Evolutionary conservation across 495 filamentous ascomycete genomes (phyloP).

Genomic region (Daldinia loculata): DNA sequence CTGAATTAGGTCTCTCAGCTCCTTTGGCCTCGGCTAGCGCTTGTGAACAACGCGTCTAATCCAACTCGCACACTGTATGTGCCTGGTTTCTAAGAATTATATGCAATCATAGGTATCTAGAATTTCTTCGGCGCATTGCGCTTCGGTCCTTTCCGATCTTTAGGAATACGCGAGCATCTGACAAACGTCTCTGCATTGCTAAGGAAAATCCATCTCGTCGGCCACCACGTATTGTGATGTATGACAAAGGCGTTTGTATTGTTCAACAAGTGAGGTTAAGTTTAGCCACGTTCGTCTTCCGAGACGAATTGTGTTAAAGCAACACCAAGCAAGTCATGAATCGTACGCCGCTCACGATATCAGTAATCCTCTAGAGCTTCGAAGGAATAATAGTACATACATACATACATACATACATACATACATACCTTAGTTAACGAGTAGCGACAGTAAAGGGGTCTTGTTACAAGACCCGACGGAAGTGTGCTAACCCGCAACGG

Average conservation of each 20-base stretch:
- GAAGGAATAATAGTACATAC: conserved; percentile 3
- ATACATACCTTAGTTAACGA: conserved; percentile 1
- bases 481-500: conserved; percentile 1
- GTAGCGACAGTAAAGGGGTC: conserved; percentile 6
- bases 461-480: conserved; percentile 8
- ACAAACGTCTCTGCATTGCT: conserved; percentile 24
- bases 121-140: conserved; percentile 29
- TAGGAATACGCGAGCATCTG: conserved; percentile 10
- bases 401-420: neutral
- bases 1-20: conserved; percentile 38
- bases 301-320: conserved; percentile 20
- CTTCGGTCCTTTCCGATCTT: conserved; percentile 37
- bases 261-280: conserved; percentile 11
- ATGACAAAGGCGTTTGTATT: conserved; percentile 14
- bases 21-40: conserved; percentile 35
- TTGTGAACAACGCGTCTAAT: conserved; percentile 23
- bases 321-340: conserved; percentile 8
- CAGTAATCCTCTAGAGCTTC: conserved; percentile 14
- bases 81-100: neutral
- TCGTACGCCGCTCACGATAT: conserved; percentile 14
- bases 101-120: conserved; percentile 2
- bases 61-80: neutral
- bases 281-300: conserved; percentile 30
- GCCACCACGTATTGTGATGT: conserved; percentile 19
- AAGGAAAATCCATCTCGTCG: conserved; percentile 13